Conservation (phyloP, 1,139 yeast genomes). For the Candida frijolesensis region DNA sequence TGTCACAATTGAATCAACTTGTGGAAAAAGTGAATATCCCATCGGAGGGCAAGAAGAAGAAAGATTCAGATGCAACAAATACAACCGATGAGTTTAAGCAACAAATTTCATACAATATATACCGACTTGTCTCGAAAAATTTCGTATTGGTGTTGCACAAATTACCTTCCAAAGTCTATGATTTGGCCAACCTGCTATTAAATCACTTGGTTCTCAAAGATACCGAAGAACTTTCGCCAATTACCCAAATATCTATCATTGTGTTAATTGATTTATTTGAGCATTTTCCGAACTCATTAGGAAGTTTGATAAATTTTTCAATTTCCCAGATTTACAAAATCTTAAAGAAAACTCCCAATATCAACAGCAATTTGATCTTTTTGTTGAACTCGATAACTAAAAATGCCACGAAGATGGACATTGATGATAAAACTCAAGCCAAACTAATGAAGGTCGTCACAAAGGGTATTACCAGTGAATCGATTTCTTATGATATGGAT, state of each 20-base stretch:
- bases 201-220: conserved; percentile 28
- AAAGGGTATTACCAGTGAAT: conserved; percentile 26
- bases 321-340: conserved; percentile 41
- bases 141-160: conserved; percentile 30
- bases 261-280: conserved; percentile 44
- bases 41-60: conserved; percentile 15
- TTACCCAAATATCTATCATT: conserved; percentile 30
- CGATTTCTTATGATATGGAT: conserved; percentile 22
- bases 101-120: conserved; percentile 26
- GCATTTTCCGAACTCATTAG: conserved; percentile 38
- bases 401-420: conserved; percentile 40
- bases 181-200: conserved; percentile 40
- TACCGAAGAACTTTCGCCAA: conserved; percentile 21
- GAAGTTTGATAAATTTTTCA: conserved; percentile 40
- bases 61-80: conserved; percentile 11
- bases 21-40: conserved; percentile 22
- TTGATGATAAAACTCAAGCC: conserved; percentile 44
- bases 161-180: conserved; percentile 41
- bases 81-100: not conserved
- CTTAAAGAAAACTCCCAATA: conserved; percentile 36
- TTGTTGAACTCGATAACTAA: conserved; percentile 37
- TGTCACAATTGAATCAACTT: conserved; percentile 21
- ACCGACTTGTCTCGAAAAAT: conserved; percentile 34
- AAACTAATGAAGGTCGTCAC: conserved; percentile 37
- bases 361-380: conserved; percentile 33